These are phyloP conservation scores for Macrocybe gigantea DNA, from an alignment of 768 basidiomycete species.

Conservation along the genomic window DNA sequence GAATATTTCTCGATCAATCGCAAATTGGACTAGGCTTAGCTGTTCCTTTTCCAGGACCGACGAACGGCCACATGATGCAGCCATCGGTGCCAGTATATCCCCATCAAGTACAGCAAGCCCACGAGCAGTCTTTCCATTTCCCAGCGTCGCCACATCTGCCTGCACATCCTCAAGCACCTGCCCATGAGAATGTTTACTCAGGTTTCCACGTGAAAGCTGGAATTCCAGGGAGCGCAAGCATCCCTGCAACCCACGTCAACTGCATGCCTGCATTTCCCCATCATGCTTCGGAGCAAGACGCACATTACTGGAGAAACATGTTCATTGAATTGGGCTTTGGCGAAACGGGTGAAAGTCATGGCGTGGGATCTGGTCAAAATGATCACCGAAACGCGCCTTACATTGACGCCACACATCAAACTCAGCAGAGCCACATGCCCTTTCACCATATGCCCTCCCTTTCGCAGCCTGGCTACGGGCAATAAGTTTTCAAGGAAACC, in stretches of 20 bases:
- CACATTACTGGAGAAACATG: constrained; percentile 71
- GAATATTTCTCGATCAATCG: constrained; percentile 6
- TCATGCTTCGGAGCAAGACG: constrained; percentile 54
- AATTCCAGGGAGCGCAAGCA: constrained; percentile 6
- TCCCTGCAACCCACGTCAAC: constrained; percentile 20
- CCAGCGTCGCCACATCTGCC: constrained; percentile 32
- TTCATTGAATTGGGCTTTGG: constrained; percentile 69
- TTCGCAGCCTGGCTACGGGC: constrained; percentile 23
- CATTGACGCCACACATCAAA: constrained; percentile 15
- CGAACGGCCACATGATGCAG: background rate
- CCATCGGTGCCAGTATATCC: constrained; percentile 15
- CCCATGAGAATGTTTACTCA: constrained; percentile 14
- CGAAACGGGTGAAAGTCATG: constrained; percentile 31
- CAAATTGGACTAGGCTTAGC: background rate
- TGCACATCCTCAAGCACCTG: constrained; percentile 20
- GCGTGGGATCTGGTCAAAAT: constrained; percentile 16
- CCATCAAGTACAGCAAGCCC: constrained; percentile 24
- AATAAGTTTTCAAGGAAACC: constrained; percentile 1
- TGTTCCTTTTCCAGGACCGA: no score
- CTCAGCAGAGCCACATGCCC: constrained; percentile 20
- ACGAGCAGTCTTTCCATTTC: constrained; percentile 35
- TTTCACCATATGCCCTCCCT: constrained; percentile 24
- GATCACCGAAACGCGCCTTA: constrained; percentile 19
- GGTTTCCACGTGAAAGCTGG: constrained; percentile 6
- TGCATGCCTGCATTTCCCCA: constrained; percentile 29